Evolutionary conservation across 257 asterid genomes (phyloP), one percentile per base, ranked within the genome.

Genomic region (Cruciata laevipes): DNA sequence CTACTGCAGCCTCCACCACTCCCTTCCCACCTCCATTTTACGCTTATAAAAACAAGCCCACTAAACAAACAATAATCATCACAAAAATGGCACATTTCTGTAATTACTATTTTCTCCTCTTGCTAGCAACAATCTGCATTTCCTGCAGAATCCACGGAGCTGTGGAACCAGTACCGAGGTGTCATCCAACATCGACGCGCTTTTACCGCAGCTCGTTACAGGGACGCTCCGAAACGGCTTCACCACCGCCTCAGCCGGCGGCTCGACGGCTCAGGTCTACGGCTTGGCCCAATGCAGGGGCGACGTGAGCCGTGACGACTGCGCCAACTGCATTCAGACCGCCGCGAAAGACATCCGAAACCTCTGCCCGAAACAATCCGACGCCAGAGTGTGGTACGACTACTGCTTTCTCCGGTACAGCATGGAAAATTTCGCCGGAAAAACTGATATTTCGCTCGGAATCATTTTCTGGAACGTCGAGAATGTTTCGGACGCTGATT

Each of bases 211-310:
- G 13, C 60, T 53, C 27, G 55, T 47, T 4, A 16, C 55, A 5
- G 20, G 8, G 8, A 47, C 55, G 2, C 55, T 47, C 55, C n/a
- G 16, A 47, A 20, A 53, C 60, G 60, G 60, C 11, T 53, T 6
- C 27, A n/a, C 27, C 24, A n/a, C 27, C 60, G 27, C 60, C 60
- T 6, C 60, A 18, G 27, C 24, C 27, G 60, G 56, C 56, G 2
- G 23, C 9, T 3, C 57, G 6, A 51, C 16, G 6, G 56, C 20
- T 18, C 6, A 37, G 13, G 55, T 87, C 72, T 82, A 71, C 27
- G 98, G 98, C 66, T 83, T 89, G 40, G 90, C 83, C 14, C 98
- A 92, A 76, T 89, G 98, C 83, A 75, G 98, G 37, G 95, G 86
- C 18, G 97, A 89, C 44, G 81, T 87, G 21, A 70, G 84, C 81